Percentiles rank a stretch among this genome's conserved stretches.
Evolutionary conservation across 495 filamentous ascomycete species (phyloP).

Genomic region (Melanomma pulvis-pyrius): DNA sequence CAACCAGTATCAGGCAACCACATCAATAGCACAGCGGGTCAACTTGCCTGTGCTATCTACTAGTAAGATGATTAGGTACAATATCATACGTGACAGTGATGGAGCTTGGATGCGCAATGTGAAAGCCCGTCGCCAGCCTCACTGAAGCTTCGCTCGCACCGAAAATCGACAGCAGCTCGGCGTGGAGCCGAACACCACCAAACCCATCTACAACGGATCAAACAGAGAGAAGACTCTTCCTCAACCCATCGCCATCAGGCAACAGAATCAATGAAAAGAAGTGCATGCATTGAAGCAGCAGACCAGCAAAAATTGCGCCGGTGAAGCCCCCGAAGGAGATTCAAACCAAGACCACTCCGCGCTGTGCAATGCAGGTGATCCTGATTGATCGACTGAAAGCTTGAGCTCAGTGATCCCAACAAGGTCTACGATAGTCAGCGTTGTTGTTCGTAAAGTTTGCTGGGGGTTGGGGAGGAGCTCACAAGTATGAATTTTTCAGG

Average conservation of each 20-base stretch:
- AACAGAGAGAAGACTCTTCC: constrained; percentile 19
- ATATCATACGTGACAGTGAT: too few relatives aligned
- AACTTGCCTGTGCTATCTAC: too few relatives aligned
- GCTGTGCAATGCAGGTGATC: constrained; percentile 78
- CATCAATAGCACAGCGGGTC: too few relatives aligned
- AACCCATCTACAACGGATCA: neutral
- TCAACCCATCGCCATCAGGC: constrained; percentile 42
- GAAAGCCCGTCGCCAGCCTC: too few relatives aligned
- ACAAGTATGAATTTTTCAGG: constrained; percentile 8
- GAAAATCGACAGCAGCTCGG: too few relatives aligned
- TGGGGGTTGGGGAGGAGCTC: neutral
- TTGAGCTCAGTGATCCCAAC: constrained; percentile 65
- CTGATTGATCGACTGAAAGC: constrained; percentile 60
- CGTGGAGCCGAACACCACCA: neutral
- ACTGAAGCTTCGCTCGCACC: too few relatives aligned
- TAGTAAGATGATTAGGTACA: too few relatives aligned
- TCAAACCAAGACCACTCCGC: constrained; percentile 65
- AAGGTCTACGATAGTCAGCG: constrained; percentile 51
- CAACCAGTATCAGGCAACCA: too few relatives aligned
- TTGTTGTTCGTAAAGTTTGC: neutral
- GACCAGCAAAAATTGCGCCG: constrained; percentile 71
- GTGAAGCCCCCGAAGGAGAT: constrained; percentile 70
- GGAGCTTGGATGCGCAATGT: too few relatives aligned
- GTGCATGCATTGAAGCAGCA: constrained; percentile 38
- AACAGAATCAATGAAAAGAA: constrained; percentile 59